These are phyloP conservation scores for Colletotrichum gigasporum DNA, from an alignment of 2,329 filamentous ascomycete species.

Conservation along the genomic window DNA sequence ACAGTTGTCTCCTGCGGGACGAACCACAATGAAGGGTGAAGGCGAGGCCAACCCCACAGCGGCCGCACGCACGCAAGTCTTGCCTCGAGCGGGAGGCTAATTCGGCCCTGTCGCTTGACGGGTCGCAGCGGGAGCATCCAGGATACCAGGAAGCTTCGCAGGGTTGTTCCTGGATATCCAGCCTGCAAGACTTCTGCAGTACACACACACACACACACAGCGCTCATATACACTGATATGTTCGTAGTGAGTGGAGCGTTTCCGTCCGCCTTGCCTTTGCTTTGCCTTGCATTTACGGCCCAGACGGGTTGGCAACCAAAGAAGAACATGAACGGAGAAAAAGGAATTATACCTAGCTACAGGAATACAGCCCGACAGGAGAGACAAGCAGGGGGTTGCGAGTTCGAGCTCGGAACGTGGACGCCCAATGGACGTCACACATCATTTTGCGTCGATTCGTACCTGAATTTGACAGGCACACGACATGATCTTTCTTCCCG, in stretches of 20 bases:
- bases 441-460: not conserved
- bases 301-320: not conserved
- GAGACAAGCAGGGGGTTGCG: not conserved
- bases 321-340: not conserved
- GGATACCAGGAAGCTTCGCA: slow-evolving; percentile 1
- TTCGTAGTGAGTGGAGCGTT: slow-evolving; percentile 13
- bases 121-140: slow-evolving; percentile 7
- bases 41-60: slow-evolving; percentile 40
- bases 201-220: not conserved
- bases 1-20: slow-evolving; percentile 48
- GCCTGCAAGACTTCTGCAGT: slow-evolving; percentile 21
- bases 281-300: not conserved
- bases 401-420: not conserved
- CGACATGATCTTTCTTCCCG: not conserved
- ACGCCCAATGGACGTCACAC: not conserved
- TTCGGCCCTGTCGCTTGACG: not conserved
- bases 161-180: slow-evolving; percentile 14
- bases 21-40: slow-evolving; percentile 41
- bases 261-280: slow-evolving; percentile 8
- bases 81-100: slow-evolving; percentile 22
- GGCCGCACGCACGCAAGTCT: slow-evolving; percentile 45
- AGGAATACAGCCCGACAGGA: not conserved
- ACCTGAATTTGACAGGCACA: slow-evolving; percentile 17
- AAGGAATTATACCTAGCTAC: not conserved
- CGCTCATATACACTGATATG: not conserved